Base-by-base conservation (phyloP, 148 eudicot species). In the Polygonum aviculare region DNA sequence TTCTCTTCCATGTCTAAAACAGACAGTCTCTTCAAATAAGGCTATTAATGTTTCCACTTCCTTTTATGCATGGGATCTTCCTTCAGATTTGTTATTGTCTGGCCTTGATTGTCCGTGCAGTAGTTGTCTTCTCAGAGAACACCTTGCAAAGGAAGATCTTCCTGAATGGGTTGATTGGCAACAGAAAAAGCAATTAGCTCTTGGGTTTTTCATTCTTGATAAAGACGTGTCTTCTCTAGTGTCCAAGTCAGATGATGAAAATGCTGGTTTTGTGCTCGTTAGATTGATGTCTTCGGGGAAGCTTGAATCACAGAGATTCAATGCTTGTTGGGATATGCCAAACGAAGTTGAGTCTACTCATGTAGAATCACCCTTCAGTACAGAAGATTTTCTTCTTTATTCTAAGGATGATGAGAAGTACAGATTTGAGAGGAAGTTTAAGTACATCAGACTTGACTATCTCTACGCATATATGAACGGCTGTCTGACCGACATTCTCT, bases 101-200 rank as follows among this genome's bases (percentile, higher is more conserved):
- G 91, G 85, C 76, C 76, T 72, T 48, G 83, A 79, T 79, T 92
- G 96, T 79, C 77, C 48, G 9, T 90, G 98, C 76, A 93, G 91
- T 57, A 83, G 79, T 75, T 94, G 98, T 74, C 83, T 90, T 74
- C 51, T 94, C 59, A 81, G 81, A 77, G 84, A 87, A 59, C 91
- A 89, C 74, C 82, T 86, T 76, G 77, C 77, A 9, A 87, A 89
- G 77, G 87, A 83, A 48, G 81, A 84, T 82, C 88, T 84, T 79
- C 97, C 88, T 54, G 80, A 80, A 51, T 94, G 97, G 97, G 79
- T 89, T 65, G 85, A 90, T 75, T 94, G 97, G 98, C 94, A 87
- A 84, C 90, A 89, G 73, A 94, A 89, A 81, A 86, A 82, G 78
- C 85, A 85, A 8, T 69, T 89, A 49, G 90, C 83, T 81, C 78